A percentile compares a stretch with the other conserved stretches of the same genome.
Evolutionary conservation across 164 flowering plant genomes (phyloP).

Genomic region (Aristolochia fimbriata): DNA sequence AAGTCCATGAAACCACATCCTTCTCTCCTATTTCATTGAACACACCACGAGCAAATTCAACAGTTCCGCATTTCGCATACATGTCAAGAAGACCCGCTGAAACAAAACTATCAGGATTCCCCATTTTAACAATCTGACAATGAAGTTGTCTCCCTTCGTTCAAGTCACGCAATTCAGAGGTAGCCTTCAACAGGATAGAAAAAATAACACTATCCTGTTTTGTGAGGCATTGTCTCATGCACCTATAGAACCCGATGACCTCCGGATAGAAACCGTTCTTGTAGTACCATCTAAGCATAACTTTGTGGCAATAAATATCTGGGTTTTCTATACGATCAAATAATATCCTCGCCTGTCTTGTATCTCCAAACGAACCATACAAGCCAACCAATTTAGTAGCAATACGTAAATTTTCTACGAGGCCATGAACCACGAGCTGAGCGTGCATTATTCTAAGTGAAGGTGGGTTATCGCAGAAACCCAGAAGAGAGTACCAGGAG

Average conservation of each 20-base stretch:
- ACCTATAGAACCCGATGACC: slow-evolving; percentile 31
- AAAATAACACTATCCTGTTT: slow-evolving; percentile 44
- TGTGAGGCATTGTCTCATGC: slow-evolving; percentile 26
- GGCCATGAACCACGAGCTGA: slow-evolving; percentile 35
- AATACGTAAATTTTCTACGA: slow-evolving; percentile 20
- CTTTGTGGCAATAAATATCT: slow-evolving; percentile 52
- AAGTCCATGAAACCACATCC: slow-evolving; percentile 70
- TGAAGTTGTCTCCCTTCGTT: slow-evolving; percentile 51
- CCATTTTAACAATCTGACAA: slow-evolving; percentile 45
- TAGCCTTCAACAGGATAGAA: slow-evolving; percentile 61
- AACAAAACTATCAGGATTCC: slow-evolving; percentile 51
- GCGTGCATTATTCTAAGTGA: slow-evolving; percentile 34
- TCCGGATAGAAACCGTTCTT: slow-evolving; percentile 32
- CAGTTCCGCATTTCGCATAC: slow-evolving; percentile 58
- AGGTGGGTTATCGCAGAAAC: slow-evolving; percentile 25
- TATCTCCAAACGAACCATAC: slow-evolving; percentile 44
- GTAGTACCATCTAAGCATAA: slow-evolving; percentile 65
- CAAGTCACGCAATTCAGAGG: slow-evolving; percentile 37
- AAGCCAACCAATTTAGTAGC: slow-evolving; percentile 49
- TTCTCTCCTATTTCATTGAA: slow-evolving; percentile 39
- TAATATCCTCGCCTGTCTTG: slow-evolving; percentile 34
- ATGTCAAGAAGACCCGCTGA: slow-evolving; percentile 49
- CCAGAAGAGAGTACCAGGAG: slow-evolving; percentile 18
- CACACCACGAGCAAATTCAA: slow-evolving; percentile 26
- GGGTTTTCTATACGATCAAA: slow-evolving; percentile 48